Evolutionary conservation across 2,329 filamentous ascomycete species (phyloP).

Genomic region (Fonsecaea nubica): DNA sequence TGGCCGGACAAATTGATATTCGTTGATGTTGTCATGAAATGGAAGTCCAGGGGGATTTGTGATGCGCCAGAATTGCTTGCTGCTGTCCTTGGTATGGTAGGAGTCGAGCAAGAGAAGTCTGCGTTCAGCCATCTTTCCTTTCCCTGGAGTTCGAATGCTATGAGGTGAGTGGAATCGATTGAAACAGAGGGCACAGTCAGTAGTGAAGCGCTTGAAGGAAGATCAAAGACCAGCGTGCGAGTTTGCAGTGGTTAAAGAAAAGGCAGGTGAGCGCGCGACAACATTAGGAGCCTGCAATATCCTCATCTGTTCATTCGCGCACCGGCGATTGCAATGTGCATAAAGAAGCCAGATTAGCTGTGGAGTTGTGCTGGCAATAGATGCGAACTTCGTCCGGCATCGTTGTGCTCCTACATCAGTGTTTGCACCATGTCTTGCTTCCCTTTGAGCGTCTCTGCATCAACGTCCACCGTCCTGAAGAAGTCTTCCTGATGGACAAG

Average conservation of each 20-base stretch:
- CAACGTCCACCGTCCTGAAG: neutral
- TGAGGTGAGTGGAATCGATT: neutral
- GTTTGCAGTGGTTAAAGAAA: neutral
- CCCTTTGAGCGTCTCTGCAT: neutral
- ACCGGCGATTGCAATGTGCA: neutral
- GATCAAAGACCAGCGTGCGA: neutral
- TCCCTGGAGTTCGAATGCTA: neutral
- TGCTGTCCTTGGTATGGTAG: constrained; percentile 17
- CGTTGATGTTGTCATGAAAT: constrained; percentile 22
- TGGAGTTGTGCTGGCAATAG: neutral
- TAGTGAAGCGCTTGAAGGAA: neutral
- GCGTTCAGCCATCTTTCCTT: constrained; percentile 26
- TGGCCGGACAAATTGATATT: constrained; percentile 23
- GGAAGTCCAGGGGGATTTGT: constrained; percentile 22
- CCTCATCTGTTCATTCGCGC: neutral
- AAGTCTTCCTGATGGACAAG: neutral
- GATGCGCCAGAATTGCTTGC: constrained; percentile 22
- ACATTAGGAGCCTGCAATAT: constrained; percentile 3
- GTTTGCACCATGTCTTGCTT: neutral
- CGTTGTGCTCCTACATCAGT: neutral
- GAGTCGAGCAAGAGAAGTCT: constrained; percentile 31
- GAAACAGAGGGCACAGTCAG: neutral
- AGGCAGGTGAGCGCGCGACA: constrained; percentile 1
- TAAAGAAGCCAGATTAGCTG: neutral
- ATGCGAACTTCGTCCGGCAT: neutral